A percentile compares a stretch with the other conserved stretches of the same genome.
Evolutionary conservation across 164 flowering plant genomes (phyloP).

Genomic region (Magnolia sinica): DNA sequence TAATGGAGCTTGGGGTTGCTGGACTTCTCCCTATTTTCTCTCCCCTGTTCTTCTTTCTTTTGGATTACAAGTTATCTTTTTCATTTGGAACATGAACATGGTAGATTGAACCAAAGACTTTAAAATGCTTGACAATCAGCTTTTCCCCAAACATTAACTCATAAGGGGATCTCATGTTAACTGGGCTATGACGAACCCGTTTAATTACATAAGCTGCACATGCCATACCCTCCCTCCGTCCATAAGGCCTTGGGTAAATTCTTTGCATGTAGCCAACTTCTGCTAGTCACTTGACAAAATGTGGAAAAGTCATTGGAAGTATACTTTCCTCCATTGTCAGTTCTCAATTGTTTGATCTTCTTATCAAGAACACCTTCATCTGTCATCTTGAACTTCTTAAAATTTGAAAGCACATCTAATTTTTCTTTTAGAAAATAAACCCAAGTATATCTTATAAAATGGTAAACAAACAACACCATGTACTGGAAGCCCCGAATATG

Average conservation of each 20-base stretch:
- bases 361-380: background rate
- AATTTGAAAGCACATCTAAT: background rate
- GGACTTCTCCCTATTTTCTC: too few relatives aligned
- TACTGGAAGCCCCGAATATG: background rate
- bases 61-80: background rate
- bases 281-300: background rate
- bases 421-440: conserved; percentile 2
- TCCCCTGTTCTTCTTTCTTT: too few relatives aligned
- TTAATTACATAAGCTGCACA: background rate
- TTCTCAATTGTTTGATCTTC: background rate
- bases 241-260: background rate
- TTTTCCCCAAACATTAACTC: background rate
- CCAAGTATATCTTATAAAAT: background rate
- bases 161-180: background rate
- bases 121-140: background rate
- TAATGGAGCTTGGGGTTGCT: too few relatives aligned
- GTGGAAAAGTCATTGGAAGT: background rate
- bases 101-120: background rate
- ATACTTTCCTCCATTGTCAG: background rate
- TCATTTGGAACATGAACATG: background rate
- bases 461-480: background rate
- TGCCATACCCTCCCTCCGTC: background rate
- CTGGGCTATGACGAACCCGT: background rate
- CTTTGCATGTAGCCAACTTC: background rate
- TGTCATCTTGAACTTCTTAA: background rate